A percentile compares a stretch with the other conserved stretches of the same genome.
These are phyloP conservation scores for Trichoderma simmonsii DNA, from an alignment of 2,329 filamentous ascomycete species.

Conservation along the genomic window DNA sequence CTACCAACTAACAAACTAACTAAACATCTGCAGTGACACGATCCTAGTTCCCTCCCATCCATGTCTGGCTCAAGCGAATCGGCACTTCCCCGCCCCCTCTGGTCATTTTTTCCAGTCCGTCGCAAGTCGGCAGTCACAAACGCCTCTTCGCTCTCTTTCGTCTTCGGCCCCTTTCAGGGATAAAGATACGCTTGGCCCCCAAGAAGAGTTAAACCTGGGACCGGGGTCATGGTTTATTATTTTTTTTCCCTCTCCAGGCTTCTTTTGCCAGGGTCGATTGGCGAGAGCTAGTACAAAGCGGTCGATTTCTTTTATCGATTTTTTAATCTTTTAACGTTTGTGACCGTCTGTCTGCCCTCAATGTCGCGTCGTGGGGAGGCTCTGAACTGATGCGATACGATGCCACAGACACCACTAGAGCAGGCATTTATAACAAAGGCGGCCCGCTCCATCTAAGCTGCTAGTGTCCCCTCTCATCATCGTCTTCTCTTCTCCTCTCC, in stretches of 20 bases:
- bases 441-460: background rate
- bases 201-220: background rate
- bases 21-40: background rate
- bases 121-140: conserved; percentile 4
- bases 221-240: background rate
- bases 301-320: background rate
- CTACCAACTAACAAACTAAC: background rate
- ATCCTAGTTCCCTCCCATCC: background rate
- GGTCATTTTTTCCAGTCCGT: background rate
- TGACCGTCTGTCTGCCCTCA: background rate
- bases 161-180: conserved; percentile 7
- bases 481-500: background rate
- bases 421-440: background rate
- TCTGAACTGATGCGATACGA: no score
- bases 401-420: background rate
- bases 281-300: background rate
- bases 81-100: background rate
- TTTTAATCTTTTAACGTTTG: background rate
- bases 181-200: conserved; percentile 15
- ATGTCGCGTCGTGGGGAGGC: background rate
- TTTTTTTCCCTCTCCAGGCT: background rate
- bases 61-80: background rate
- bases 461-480: background rate
- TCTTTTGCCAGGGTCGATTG: background rate
- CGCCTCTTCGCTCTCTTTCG: background rate